Percentiles rank a stretch among this genome's conserved stretches.
phyloP scores from a whole-genome alignment of 306 rosid species.

The Quercus alba region DNA sequence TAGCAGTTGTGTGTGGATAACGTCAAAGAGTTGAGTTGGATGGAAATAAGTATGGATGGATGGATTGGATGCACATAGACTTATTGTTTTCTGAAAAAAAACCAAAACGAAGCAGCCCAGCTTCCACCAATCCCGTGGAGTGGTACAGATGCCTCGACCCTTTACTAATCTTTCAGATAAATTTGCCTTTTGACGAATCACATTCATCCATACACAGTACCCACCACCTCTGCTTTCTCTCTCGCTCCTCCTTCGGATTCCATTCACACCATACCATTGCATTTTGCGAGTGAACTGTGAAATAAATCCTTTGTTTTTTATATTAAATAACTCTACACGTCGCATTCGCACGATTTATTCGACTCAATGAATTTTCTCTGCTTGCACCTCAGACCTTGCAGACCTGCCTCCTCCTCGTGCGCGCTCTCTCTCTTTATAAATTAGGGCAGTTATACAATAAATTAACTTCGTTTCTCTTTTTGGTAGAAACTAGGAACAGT shows the following conservation, averaged over 20 bases:
- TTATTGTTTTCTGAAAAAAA: conserved; percentile 18
- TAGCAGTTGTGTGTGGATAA: conserved; percentile 41
- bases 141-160: background rate
- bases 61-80: conserved; percentile 1
- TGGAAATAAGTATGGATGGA: conserved; percentile 10
- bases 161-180: conserved; percentile 13
- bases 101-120: conserved; percentile 45
- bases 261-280: conserved; percentile 41
- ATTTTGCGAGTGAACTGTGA: background rate
- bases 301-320: background rate
- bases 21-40: conserved; percentile 20
- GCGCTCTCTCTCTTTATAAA: background rate
- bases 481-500: no score
- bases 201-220: conserved; percentile 19
- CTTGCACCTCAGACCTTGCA: conserved; percentile 6
- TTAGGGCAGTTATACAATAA: background rate
- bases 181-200: conserved; percentile 39
- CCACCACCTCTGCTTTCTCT: conserved; percentile 15
- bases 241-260: conserved; percentile 30
- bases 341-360: conserved; percentile 24
- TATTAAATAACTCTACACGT: background rate
- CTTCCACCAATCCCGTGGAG: conserved; percentile 44
- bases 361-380: background rate
- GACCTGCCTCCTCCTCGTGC: background rate
- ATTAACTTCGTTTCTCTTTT: background rate